A percentile compares a stretch with the other conserved stretches of the same genome.
These are phyloP conservation scores for Coniochaeta sp. DNA, from an alignment of 2,329 filamentous ascomycete genomes.

Conservation along the genomic window DNA sequence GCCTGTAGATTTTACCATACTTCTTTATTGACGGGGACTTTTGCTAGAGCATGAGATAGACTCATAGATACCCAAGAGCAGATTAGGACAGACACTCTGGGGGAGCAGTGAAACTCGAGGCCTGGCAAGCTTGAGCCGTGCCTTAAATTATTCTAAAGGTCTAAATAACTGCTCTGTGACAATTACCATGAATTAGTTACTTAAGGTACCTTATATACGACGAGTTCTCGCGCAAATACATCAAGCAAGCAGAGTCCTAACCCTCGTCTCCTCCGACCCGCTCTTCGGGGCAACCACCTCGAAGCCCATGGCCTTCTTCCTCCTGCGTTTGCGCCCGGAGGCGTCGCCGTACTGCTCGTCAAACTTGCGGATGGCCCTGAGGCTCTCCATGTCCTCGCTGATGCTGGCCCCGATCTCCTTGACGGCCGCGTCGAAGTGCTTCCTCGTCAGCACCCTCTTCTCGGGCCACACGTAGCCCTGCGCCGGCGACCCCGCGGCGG, in stretches of 20 bases:
- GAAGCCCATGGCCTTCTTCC: constrained; percentile 50
- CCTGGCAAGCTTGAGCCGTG: background rate
- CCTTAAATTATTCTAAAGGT: too few relatives aligned
- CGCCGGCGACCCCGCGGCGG: constrained; percentile 13
- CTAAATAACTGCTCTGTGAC: too few relatives aligned
- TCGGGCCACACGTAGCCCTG: constrained; percentile 27
- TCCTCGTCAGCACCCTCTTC: constrained; percentile 54
- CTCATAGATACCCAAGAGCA: background rate
- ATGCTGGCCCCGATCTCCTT: constrained; percentile 88
- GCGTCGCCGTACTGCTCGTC: constrained; percentile 91
- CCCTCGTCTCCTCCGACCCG: constrained; percentile 34
- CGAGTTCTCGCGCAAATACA: background rate
- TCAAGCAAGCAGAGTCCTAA: constrained; percentile 7
- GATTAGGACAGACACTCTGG: background rate
- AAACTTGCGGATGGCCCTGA: constrained; percentile 86
- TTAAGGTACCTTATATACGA: background rate
- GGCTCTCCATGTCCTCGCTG: constrained; percentile 83
- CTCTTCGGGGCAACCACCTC: constrained; percentile 32
- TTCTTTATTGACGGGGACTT: background rate
- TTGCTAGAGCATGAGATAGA: background rate
- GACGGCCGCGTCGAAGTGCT: constrained; percentile 81
- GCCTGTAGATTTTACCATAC: background rate
- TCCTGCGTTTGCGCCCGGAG: constrained; percentile 50
- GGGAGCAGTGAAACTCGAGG: background rate
- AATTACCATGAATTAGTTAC: background rate